Evolutionary conservation across 768 basidiomycete genomes (phyloP).

Genomic region (Agaricus sinodeliciosus): DNA sequence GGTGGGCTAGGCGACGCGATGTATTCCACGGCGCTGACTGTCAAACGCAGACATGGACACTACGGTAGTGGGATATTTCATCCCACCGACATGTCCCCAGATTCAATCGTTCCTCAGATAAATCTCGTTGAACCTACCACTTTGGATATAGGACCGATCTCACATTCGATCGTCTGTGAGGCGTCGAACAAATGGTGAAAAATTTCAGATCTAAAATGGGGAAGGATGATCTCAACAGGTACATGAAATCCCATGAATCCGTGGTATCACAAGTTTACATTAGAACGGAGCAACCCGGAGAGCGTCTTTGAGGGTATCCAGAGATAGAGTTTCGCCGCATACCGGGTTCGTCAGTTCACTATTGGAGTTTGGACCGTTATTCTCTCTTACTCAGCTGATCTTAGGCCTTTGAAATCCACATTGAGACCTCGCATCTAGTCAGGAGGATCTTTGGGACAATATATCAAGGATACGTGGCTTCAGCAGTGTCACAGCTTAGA

Average conservation of each 20-base stretch:
- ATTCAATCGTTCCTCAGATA: not conserved
- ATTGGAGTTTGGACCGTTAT: not conserved
- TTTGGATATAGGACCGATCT: not conserved
- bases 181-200: not conserved
- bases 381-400: not conserved
- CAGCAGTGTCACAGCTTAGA: not conserved
- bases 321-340: not conserved
- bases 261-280: not conserved
- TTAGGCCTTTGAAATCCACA: not conserved
- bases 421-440: not conserved
- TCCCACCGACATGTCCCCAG: not conserved
- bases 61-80: not conserved
- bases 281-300: not conserved
- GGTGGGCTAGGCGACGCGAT: not conserved
- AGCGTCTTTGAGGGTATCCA: not conserved
- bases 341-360: not conserved
- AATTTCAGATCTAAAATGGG: not conserved
- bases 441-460: not conserved
- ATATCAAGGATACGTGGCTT: not conserved
- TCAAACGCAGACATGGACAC: not conserved
- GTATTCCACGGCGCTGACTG: not conserved
- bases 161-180: not conserved
- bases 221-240: not conserved
- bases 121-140: not conserved
- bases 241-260: constrained; percentile 2